phyloP scores from a whole-genome alignment of 164 flowering plant genomes.

The Vitis rotundifolia region DNA sequence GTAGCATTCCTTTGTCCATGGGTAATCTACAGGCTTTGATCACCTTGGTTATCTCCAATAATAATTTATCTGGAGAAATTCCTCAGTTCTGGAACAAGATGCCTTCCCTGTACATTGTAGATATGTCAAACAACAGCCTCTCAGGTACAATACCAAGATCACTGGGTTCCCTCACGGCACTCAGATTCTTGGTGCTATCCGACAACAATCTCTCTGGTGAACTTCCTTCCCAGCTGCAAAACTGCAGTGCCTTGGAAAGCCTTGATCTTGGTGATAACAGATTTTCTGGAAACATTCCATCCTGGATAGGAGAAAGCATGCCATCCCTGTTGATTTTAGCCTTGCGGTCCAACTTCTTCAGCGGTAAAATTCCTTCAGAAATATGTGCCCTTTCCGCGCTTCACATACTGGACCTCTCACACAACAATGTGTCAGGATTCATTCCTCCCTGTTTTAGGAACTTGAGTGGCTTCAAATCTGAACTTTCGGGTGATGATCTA shows the following conservation, averaged over 20 bases:
- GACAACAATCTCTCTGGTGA: slow-evolving; percentile 12
- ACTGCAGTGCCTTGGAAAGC: background rate
- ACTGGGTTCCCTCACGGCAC: slow-evolving; percentile 8
- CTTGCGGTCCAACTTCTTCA: slow-evolving; percentile 5
- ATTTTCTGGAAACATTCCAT: slow-evolving; percentile 12
- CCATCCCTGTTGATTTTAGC: slow-evolving; percentile 2
- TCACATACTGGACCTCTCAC: slow-evolving; percentile 1
- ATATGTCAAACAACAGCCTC: slow-evolving; percentile 18
- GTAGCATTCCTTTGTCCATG: too few species aligned
- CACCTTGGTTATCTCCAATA: too few species aligned
- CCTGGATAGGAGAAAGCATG: background rate
- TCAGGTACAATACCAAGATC: slow-evolving; percentile 26
- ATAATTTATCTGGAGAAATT: too few species aligned
- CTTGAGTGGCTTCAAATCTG: slow-evolving; percentile 1
- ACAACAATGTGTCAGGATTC: too few species aligned
- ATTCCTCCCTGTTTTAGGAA: too few species aligned
- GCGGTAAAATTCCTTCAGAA: slow-evolving; percentile 8
- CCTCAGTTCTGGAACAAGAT: too few species aligned
- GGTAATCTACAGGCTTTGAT: too few species aligned
- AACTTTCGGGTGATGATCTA: too few species aligned
- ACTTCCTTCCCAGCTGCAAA: slow-evolving; percentile 12
- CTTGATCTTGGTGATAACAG: slow-evolving; percentile 16
- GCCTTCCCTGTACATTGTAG: background rate
- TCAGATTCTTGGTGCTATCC: background rate
- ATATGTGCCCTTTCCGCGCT: slow-evolving; percentile 11